A percentile compares a stretch with the other conserved stretches of the same genome.
Evolutionary conservation across 2,329 filamentous ascomycete genomes (phyloP).

Genomic region (Scedosporium aurantiacum): DNA sequence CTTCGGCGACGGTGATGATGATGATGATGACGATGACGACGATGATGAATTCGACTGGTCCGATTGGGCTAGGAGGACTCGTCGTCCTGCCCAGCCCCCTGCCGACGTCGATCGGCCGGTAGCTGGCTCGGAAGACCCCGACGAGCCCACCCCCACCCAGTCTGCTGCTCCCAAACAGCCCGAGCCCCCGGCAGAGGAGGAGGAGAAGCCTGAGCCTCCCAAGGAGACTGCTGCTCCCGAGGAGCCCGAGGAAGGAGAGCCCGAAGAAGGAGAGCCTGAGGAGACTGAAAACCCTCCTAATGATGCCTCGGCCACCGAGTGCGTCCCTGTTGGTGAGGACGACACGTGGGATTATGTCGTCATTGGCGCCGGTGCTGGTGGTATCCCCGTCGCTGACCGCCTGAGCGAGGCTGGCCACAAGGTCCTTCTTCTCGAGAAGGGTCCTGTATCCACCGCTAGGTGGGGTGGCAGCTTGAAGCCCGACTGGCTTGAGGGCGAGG

Average conservation of each 20-base stretch:
- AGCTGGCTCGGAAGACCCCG: background rate
- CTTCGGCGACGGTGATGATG: background rate
- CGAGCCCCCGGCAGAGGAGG: background rate
- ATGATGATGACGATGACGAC: background rate
- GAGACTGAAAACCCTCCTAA: background rate
- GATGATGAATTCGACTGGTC: background rate
- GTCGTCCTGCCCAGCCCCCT: background rate
- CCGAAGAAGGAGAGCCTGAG: background rate
- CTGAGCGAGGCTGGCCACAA: conserved; percentile 49
- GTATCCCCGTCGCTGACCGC: conserved; percentile 47
- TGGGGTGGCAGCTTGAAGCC: conserved; percentile 53
- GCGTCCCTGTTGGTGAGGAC: background rate
- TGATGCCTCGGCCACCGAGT: background rate
- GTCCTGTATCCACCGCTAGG: conserved; percentile 49
- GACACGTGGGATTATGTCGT: conserved; percentile 46
- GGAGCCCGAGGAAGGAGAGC: background rate
- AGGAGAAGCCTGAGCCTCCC: background rate
- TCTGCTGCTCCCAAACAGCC: background rate
- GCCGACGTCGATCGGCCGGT: background rate
- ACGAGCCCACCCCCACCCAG: background rate
- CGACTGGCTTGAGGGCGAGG: conserved; percentile 48
- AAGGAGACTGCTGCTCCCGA: background rate
- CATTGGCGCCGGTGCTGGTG: conserved; percentile 50
- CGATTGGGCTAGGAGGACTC: background rate
- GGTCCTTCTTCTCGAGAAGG: conserved; percentile 53